phyloP scores from a whole-genome alignment of 1,284 basidiomycete genomes.

The Abortiporus biennis region DNA sequence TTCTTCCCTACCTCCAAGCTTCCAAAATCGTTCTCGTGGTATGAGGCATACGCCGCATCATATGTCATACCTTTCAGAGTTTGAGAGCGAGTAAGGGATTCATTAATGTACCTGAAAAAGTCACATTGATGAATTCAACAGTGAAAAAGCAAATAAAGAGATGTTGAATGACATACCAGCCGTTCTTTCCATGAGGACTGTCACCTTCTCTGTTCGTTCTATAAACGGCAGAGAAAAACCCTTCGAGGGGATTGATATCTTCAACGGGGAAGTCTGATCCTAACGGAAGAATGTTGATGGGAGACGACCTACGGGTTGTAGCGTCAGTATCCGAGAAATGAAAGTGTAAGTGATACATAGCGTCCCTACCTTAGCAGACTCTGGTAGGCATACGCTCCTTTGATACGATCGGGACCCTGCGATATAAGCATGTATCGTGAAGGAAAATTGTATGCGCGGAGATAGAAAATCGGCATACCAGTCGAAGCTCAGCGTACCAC shows the following conservation, averaged over 20 bases:
- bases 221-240: conserved; percentile 85
- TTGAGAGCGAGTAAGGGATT: conserved; percentile 71
- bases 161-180: conserved; percentile 57
- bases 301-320: conserved; percentile 42
- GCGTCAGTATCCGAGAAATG: too few species aligned
- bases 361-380: conserved; percentile 59
- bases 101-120: conserved; percentile 62
- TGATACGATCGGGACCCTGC: conserved; percentile 74
- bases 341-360: neutral
- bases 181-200: conserved; percentile 76
- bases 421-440: conserved; percentile 1
- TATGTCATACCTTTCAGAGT: conserved; percentile 83
- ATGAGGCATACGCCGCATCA: conserved; percentile 83
- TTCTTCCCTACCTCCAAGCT: conserved; percentile 70
- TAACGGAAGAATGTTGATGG: conserved; percentile 57
- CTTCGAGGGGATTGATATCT: conserved; percentile 70
- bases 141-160: neutral
- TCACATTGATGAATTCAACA: neutral
- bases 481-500: conserved; percentile 79
- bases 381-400: conserved; percentile 86
- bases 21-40: conserved; percentile 66
- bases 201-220: conserved; percentile 62
- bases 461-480: conserved; percentile 38
- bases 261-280: conserved; percentile 94
- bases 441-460: neutral